phyloP scores from a whole-genome alignment of 768 basidiomycete genomes.

The Lentinus tigrinus region DNA sequence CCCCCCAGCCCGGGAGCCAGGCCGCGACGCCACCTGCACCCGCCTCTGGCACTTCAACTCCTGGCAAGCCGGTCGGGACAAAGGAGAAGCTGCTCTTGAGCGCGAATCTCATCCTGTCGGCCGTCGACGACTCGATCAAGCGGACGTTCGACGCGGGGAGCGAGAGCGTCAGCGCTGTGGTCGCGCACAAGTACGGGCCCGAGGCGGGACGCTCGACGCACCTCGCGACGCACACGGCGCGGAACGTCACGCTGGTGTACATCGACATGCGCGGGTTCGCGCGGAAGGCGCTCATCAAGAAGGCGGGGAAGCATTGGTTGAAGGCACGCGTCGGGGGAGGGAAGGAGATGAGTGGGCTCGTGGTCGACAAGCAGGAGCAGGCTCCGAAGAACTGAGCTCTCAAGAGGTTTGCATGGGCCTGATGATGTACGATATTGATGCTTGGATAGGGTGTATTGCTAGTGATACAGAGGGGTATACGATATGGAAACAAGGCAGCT shows the following conservation, averaged over 20 bases:
- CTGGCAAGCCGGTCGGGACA: constrained; percentile 20
- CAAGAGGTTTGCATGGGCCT: neutral
- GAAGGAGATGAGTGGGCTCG: constrained; percentile 12
- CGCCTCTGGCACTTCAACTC: neutral
- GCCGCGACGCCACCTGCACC: neutral
- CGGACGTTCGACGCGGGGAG: constrained; percentile 52
- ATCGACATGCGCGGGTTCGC: constrained; percentile 75
- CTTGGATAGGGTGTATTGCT: too few relatives aligned
- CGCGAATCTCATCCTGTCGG: constrained; percentile 64
- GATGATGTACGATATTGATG: neutral
- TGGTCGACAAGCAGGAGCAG: constrained; percentile 9
- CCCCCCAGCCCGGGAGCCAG: neutral
- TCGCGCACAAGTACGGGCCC: constrained; percentile 56
- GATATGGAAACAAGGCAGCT: too few relatives aligned
- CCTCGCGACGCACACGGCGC: constrained; percentile 61
- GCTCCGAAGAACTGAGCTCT: neutral
- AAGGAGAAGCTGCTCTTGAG: constrained; percentile 55
- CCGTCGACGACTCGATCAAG: constrained; percentile 57
- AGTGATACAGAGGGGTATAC: too few relatives aligned
- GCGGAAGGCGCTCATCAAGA: constrained; percentile 64
- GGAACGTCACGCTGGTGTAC: constrained; percentile 75
- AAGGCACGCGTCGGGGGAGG: constrained; percentile 38
- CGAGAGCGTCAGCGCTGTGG: constrained; percentile 44
- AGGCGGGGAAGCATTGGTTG: constrained; percentile 56
- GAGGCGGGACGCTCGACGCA: constrained; percentile 60